A percentile compares a stretch with the other conserved stretches of the same genome.
phyloP scores from a whole-genome alignment of 2,329 filamentous ascomycete species.

The Ciborinia camelliae region DNA sequence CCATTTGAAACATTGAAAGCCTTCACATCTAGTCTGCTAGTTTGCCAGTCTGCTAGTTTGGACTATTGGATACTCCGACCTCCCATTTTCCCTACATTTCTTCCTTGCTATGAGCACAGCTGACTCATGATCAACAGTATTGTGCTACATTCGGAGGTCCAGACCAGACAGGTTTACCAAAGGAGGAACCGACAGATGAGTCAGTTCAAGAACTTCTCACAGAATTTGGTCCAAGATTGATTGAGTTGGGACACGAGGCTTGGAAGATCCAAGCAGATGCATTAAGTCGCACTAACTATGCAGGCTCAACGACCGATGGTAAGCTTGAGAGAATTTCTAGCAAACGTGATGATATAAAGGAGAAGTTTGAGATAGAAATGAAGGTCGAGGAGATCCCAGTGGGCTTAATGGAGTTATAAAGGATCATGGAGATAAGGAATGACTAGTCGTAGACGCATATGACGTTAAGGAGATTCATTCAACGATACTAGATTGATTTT shows the following conservation, averaged over 20 bases:
- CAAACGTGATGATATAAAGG: background rate
- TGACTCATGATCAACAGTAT: constrained; percentile 8
- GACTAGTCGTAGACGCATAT: background rate
- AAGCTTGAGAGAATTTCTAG: background rate
- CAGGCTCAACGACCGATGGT: constrained; percentile 18
- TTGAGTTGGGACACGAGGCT: constrained; percentile 23
- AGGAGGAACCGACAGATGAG: constrained; percentile 17
- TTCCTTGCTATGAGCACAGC: background rate
- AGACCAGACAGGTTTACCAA: constrained; percentile 19
- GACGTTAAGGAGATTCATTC: background rate
- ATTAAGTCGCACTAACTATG: constrained; percentile 25
- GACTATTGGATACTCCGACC: no score
- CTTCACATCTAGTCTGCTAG: no score
- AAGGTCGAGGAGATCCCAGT: background rate
- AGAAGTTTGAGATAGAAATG: background rate
- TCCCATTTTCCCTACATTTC: no score
- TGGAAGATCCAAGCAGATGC: constrained; percentile 30
- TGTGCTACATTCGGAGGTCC: constrained; percentile 28
- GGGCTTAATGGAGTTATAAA: background rate
- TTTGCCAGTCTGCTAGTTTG: no score
- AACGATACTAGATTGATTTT: background rate
- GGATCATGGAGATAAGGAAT: background rate
- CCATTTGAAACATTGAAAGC: background rate
- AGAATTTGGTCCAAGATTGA: constrained; percentile 25
- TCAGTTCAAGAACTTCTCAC: constrained; percentile 22